Percentiles rank a stretch among this genome's conserved stretches.
These are phyloP conservation scores for Monotropa hypopitys DNA, from an alignment of 179 eudicot species.

Conservation along the genomic window DNA sequence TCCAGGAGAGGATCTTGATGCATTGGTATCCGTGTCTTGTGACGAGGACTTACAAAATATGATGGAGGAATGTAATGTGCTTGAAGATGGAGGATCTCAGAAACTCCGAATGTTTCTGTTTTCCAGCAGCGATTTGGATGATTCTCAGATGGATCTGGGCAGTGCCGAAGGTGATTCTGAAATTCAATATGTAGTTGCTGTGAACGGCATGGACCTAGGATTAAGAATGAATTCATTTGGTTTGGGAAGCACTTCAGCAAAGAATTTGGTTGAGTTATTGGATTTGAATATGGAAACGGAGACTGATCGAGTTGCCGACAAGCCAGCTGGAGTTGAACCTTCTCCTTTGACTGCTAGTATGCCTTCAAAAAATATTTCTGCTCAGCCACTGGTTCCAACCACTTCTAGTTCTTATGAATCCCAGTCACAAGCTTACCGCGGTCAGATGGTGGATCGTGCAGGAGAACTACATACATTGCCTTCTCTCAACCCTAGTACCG, in stretches of 20 bases:
- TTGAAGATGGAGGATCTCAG: constrained; percentile 48
- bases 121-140: constrained; percentile 56
- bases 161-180: constrained; percentile 54
- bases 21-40: constrained; percentile 70
- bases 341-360: constrained; percentile 3
- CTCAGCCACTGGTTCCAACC: constrained; percentile 3
- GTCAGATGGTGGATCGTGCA: constrained; percentile 7
- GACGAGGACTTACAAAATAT: constrained; percentile 85
- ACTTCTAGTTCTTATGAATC: constrained; percentile 5
- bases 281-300: constrained; percentile 8
- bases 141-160: constrained; percentile 41
- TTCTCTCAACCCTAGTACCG: constrained; percentile 6
- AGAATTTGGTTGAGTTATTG: constrained; percentile 44
- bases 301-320: background rate
- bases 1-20: constrained; percentile 94
- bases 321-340: background rate
- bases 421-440: constrained; percentile 5
- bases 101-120: constrained; percentile 70
- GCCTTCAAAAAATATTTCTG: constrained; percentile 6
- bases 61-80: constrained; percentile 69
- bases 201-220: constrained; percentile 72
- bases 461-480: constrained; percentile 1
- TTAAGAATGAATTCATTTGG: constrained; percentile 35
- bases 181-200: constrained; percentile 70
- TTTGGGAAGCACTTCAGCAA: constrained; percentile 41